Evolutionary conservation across 768 basidiomycete genomes (phyloP), one percentile per base, ranked within the genome.

Genomic region (Kwoniella sp.): DNA sequence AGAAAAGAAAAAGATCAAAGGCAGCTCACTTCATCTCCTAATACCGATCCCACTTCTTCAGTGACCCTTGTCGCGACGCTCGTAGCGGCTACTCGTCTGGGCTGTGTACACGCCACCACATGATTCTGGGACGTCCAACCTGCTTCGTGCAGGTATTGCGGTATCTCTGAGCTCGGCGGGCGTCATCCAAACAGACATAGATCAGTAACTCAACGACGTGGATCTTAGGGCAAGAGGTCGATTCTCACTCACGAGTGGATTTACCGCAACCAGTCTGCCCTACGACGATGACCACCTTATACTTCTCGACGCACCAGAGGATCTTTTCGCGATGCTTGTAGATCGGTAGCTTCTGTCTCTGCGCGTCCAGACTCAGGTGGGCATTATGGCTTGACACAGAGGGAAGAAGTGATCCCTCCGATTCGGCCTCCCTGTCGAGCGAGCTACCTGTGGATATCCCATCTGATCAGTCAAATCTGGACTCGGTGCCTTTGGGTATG

Each of bases 231-330:
- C 17, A 17, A 45, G 52, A 64, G 59, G 47, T 50, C 5, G 51
- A 25, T 20, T n/a, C 20, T 1, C 13, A 84, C 90, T 79, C 70
- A 95, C 93, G 95, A 69, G 95, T 99, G 7, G 93, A 95, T 82
- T 99, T 98, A 52, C 96, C 96, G 64, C 91, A 96, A 2, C 96
- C 96, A 0, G 96, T 98, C 74, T 97, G 80, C 22, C 79, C 95
- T 9, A 95, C 90, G 4, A 98, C 88, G 55, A 97, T 91, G 1
- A 89, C 85, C 9, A 93, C 89, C 3, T 89, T 89, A 75, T 89
- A 85, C 58, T 86, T 87, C 82, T 98, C 95, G 26, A 97, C 81
- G 63, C 89, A 88, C 73, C 91, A 90, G 8, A 98, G 81, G 2
- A 98, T 83, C 66, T 87, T 88, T 51, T 91, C 85, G 89, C 94